These are phyloP conservation scores for Chiua virens DNA, from an alignment of 768 basidiomycete species.

Conservation along the genomic window DNA sequence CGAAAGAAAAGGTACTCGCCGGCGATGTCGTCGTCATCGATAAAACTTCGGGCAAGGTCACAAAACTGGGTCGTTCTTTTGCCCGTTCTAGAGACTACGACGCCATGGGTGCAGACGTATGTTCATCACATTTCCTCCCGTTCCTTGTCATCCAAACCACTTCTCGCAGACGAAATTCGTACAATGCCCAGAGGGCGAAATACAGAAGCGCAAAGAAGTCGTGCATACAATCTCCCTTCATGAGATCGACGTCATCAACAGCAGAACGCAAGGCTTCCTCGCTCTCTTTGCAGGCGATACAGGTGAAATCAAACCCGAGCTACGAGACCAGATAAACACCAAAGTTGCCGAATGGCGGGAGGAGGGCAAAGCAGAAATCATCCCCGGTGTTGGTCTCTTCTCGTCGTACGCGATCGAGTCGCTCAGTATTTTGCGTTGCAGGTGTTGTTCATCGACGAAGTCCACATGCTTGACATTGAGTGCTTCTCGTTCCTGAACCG, in stretches of 20 bases:
- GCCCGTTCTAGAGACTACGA: slow-evolving; percentile 98
- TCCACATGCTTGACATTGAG: slow-evolving; percentile 99
- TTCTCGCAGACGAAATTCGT: slow-evolving; percentile 87
- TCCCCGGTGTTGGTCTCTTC: slow-evolving; percentile 75
- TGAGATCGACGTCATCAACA: slow-evolving; percentile 99
- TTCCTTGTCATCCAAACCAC: background rate
- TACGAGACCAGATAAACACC: slow-evolving; percentile 93
- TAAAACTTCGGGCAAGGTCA: slow-evolving; percentile 95
- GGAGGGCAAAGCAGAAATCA: slow-evolving; percentile 97
- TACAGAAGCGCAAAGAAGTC: slow-evolving; percentile 96
- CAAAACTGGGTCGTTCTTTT: slow-evolving; percentile 94
- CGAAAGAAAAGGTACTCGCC: slow-evolving; percentile 93
- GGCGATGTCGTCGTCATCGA: slow-evolving; percentile 97
- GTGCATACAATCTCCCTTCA: slow-evolving; percentile 97
- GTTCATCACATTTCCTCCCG: slow-evolving; percentile 27
- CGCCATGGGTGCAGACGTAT: slow-evolving; percentile 97
- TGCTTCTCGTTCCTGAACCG: slow-evolving; percentile 99
- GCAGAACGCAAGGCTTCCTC: slow-evolving; percentile 96
- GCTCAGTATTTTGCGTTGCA: slow-evolving; percentile 27
- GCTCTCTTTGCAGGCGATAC: slow-evolving; percentile 95
- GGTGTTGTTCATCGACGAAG: slow-evolving; percentile 99
- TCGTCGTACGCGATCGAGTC: background rate
- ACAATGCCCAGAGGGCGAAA: slow-evolving; percentile 96
- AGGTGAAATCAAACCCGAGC: slow-evolving; percentile 96
- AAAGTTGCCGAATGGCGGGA: slow-evolving; percentile 98